Evolutionary conservation across 257 asterid genomes (phyloP), one percentile per base, ranked within the genome.

Genomic region (Henckelia pumila): DNA sequence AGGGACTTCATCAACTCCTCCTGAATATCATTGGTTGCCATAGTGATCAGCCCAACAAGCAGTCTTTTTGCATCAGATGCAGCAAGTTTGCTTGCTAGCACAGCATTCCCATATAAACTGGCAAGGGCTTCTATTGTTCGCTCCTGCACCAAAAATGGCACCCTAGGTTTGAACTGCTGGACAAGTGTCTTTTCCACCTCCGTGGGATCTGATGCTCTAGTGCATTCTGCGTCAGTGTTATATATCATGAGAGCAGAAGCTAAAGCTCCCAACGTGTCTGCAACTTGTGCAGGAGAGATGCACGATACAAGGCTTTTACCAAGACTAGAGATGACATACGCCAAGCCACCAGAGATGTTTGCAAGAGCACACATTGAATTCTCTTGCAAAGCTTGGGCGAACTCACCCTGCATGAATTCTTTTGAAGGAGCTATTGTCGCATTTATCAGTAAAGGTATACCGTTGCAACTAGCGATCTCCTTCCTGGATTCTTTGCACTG

Each of bases 281-380:
- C 96, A 66, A 84, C 92, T 75, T 94, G 99, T 73, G 99, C 88
- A 75, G 96, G 92, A 67, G 97, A 87, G 20, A 83, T 72, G 75
- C 99, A 94, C 53, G 99, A 94, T 78, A 85, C 96, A 37, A 94
- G 97, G 86, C 99, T 94, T 76, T 87, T 92, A 73, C 99, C 99
- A 71, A 94, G 99, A 76, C 99, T 94, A 47, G 97, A 87, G 77
- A 94, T 85, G 65, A 94, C 99, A 44, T 78, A 88, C 5, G 99
- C 88, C 79, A 94, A 80, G 64, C 97, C 99, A 30, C 99, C 99
- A 24, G 99, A 94, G 78, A 94, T 94, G 79, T 94, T 94, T 4
- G 99, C 99, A 77, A 94, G 97, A 55, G 99, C 97, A 57, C 95
- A 94, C 99, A 94, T 94, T 1, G 99, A 97, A 67, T 91, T 86